Conservation (phyloP, 495 filamentous ascomycete genomes). For the Lophium mytilinum region DNA sequence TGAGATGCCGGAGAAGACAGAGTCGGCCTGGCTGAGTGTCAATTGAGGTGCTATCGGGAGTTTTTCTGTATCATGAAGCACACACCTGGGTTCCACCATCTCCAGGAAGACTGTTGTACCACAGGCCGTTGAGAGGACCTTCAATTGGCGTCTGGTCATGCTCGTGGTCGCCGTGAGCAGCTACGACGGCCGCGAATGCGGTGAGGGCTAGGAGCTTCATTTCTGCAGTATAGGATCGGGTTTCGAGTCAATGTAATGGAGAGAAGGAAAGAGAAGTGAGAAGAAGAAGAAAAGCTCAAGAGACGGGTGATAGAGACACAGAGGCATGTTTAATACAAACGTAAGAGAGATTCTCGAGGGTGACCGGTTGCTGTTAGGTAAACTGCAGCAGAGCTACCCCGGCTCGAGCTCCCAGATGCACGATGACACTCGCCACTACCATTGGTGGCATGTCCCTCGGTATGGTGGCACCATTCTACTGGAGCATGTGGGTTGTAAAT, state of each 20-base stretch:
- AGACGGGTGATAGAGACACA: background rate
- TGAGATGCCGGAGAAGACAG: conserved; percentile 40
- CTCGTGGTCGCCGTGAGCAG: conserved; percentile 42
- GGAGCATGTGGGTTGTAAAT: too few relatives aligned
- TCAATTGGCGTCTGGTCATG: conserved; percentile 48
- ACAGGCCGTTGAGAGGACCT: conserved; percentile 51
- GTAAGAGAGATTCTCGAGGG: background rate
- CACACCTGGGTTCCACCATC: conserved; percentile 59
- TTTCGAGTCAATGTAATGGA: background rate
- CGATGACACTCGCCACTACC: background rate
- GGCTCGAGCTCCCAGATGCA: background rate
- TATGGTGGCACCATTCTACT: too few relatives aligned
- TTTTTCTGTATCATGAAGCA: background rate
- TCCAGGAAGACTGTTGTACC: conserved; percentile 60
- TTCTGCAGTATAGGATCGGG: background rate
- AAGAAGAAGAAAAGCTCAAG: background rate
- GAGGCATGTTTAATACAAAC: conserved; percentile 9
- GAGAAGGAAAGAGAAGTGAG: conserved; percentile 7
- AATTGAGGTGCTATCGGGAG: background rate
- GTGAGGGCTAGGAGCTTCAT: conserved; percentile 26
- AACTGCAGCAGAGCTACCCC: conserved; percentile 20
- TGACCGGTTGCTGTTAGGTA: conserved; percentile 24
- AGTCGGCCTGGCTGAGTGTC: conserved; percentile 49
- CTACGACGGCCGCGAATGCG: conserved; percentile 34
- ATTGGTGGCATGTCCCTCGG: background rate